Percentiles rank a stretch among this genome's conserved stretches.
Conservation (phyloP, 164 flowering plant genomes). For the Nymphaea colorata region DNA sequence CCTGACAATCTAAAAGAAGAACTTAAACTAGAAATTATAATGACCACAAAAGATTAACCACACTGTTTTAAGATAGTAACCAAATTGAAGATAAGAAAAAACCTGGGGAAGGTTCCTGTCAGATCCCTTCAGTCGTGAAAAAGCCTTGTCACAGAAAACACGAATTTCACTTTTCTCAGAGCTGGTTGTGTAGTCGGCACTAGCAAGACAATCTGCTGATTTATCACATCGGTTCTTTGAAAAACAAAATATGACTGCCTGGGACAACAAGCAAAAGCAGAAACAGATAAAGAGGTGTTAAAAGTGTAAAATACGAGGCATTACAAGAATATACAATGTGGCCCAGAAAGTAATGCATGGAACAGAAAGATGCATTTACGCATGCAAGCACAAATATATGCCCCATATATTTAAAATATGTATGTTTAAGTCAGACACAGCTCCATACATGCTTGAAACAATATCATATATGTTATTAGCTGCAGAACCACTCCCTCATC, state of each 20-base stretch:
- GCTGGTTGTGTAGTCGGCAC: constrained; percentile 75
- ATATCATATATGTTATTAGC: too few species aligned
- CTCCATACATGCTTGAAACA: too few species aligned
- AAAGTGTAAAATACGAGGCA: background rate
- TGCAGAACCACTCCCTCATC: too few species aligned
- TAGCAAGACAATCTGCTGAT: constrained; percentile 70
- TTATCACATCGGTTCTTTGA: constrained; percentile 97
- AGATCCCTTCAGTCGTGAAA: constrained; percentile 95
- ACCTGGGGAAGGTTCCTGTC: constrained; percentile 98
- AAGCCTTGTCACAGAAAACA: constrained; percentile 94
- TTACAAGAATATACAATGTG: too few species aligned
- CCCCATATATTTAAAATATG: too few species aligned
- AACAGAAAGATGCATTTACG: too few species aligned
- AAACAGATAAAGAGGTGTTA: background rate
- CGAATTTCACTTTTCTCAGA: constrained; percentile 95
- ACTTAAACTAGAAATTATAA: constrained; percentile 2
- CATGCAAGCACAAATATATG: too few species aligned
- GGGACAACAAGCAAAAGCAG: constrained; percentile 12
- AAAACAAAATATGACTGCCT: constrained; percentile 96
- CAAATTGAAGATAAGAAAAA: background rate
- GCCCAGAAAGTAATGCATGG: too few species aligned
- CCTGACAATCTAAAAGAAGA: constrained; percentile 53
- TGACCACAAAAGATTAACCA: background rate
- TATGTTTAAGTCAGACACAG: too few species aligned
- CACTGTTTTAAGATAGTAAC: too few species aligned